phyloP scores from a whole-genome alignment of 1,284 basidiomycete species.

The Cutaneotrichosporon sp. region DNA sequence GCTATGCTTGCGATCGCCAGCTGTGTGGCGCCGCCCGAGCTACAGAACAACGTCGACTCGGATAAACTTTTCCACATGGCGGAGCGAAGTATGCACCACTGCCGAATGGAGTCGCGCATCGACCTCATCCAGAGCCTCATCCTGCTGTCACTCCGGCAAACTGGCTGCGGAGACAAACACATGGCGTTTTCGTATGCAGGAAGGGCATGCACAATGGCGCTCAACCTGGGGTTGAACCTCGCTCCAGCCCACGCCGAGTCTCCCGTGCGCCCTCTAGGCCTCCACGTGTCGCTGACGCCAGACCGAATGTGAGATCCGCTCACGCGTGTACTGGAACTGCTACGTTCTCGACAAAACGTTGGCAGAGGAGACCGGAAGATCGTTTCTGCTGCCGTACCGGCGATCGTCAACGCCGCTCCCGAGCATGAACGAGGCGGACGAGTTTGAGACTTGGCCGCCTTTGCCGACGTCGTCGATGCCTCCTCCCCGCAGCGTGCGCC shows the following conservation, averaged over 20 bases:
- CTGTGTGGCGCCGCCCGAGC: slow-evolving; percentile 28
- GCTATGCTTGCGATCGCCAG: slow-evolving; percentile 42
- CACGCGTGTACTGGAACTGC: slow-evolving; percentile 49
- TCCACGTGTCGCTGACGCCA: neutral
- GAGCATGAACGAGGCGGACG: slow-evolving; percentile 45
- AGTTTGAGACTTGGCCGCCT: slow-evolving; percentile 47
- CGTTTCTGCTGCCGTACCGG: slow-evolving; percentile 44
- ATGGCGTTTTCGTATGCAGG: slow-evolving; percentile 46
- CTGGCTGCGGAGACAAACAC: slow-evolving; percentile 48
- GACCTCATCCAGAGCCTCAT: slow-evolving; percentile 45
- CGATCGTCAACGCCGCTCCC: slow-evolving; percentile 46
- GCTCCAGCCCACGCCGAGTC: slow-evolving; percentile 21
- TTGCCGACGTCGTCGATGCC: slow-evolving; percentile 23
- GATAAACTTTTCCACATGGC: slow-evolving; percentile 53
- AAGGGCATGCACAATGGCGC: slow-evolving; percentile 46
- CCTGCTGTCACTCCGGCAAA: slow-evolving; percentile 48
- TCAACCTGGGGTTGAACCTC: slow-evolving; percentile 49
- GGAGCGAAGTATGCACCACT: slow-evolving; percentile 28
- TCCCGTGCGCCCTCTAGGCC: slow-evolving; percentile 30
- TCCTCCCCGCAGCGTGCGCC: slow-evolving; percentile 20
- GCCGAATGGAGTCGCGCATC: slow-evolving; percentile 27
- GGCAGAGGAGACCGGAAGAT: slow-evolving; percentile 49
- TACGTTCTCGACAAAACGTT: slow-evolving; percentile 49
- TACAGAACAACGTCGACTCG: slow-evolving; percentile 40
- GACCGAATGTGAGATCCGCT: slow-evolving; percentile 42